Evolutionary conservation across 768 basidiomycete species (phyloP).

Genomic region (Mycena metata): DNA sequence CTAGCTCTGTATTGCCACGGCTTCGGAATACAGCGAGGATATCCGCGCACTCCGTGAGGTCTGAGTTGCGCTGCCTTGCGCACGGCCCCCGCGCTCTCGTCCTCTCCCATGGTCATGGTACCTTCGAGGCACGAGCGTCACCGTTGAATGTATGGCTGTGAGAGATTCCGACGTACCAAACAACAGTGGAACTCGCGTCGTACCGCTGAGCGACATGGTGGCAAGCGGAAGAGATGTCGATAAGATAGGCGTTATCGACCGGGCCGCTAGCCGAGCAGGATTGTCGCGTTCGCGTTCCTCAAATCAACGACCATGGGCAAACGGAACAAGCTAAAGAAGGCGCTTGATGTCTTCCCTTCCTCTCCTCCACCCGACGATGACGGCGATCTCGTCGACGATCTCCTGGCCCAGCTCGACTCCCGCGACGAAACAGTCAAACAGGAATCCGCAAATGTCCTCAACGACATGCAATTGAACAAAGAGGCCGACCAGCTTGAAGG

Average conservation of each 20-base stretch:
- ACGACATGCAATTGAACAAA: conserved; percentile 60
- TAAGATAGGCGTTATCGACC: no score
- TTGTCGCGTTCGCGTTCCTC: no score
- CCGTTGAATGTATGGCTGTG: no score
- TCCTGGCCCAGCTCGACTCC: conserved; percentile 82
- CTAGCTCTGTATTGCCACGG: conserved; percentile 59
- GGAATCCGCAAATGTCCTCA: conserved; percentile 63
- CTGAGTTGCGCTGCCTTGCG: conserved; percentile 31
- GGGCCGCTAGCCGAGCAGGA: no score
- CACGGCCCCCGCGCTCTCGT: conserved; percentile 5
- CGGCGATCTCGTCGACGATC: conserved; percentile 78
- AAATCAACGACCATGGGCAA: no score
- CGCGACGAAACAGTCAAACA: conserved; percentile 63
- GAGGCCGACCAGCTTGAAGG: conserved; percentile 47
- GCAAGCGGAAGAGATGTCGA: neutral
- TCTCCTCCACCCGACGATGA: conserved; percentile 56
- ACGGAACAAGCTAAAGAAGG: conserved; percentile 69
- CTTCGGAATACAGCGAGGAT: conserved; percentile 60
- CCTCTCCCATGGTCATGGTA: conserved; percentile 34
- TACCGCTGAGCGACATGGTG: neutral
- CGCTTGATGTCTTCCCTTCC: conserved; percentile 46
- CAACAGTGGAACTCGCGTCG: conserved; percentile 55
- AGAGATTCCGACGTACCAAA: no score
- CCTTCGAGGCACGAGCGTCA: no score
- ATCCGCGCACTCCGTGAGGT: conserved; percentile 49